Evolutionary conservation across 177 flowering plant species (phyloP), one percentile per base, ranked within the genome.

Genomic region (Telopea speciosissima): DNA sequence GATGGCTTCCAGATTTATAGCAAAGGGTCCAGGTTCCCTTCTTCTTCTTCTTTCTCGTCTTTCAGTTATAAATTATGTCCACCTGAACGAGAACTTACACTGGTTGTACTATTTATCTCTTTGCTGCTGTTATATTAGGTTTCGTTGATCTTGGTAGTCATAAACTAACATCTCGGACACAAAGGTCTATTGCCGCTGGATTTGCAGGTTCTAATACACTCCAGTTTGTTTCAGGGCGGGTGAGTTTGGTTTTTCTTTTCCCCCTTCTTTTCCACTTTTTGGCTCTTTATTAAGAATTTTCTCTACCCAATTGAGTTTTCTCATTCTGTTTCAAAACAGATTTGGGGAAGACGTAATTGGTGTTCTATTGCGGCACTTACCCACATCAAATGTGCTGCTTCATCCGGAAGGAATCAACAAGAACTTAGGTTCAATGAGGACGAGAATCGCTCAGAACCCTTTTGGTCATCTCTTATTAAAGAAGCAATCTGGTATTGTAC

Each of bases 401-500:
- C 70, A 59, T 83, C 68, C 0, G 81, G 81, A 63, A 81, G 83
- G 62, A 72, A 67, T 72, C 21, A 65, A 68, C 75, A 63, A 9
- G 81, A 73, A 17, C 58, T 80, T 72, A 79, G 76, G 64, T 70
- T 62, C 22, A 78, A 73, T 7, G 83, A 80, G 56, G 84, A 16
- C 1, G 54, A 76, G n/a, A 62, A 63, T 11, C 75, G 70, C n/a
- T 56, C 74, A 54, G 87, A 85, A 19, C 86, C 90, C 25, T 80
- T 77, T 65, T 83, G 79, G 85, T 42, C 75, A 16, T 77, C 63
- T 72, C 36, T 81, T 60, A 59, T 72, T 24, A 81, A 79, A 76
- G 87, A 88, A 42, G 54, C 71, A 28, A 10, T 77, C 24, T 52
- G 88, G 91, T 87, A 85, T 58, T 73, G 11, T 58, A 14, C 8